Conservation (phyloP, 2,329 filamentous ascomycete species). For the Lachnellula suecica region DNA sequence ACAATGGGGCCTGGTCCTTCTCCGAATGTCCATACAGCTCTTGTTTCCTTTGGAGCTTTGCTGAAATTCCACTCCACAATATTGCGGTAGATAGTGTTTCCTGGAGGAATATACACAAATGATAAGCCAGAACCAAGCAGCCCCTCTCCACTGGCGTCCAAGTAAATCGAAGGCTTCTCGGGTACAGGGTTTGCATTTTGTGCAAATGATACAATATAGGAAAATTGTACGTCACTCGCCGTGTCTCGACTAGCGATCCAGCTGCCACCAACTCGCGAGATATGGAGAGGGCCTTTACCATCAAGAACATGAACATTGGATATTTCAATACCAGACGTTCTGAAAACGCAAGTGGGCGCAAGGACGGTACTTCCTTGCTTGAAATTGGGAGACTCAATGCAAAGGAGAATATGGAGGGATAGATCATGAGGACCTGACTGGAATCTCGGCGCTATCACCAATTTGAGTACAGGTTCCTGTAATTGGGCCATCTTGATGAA, state of each 20-base stretch:
- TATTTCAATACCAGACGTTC: background rate
- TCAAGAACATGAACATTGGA: background rate
- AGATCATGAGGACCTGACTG: too few relatives aligned
- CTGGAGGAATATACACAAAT: slow-evolving; percentile 10
- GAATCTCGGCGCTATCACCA: too few relatives aligned
- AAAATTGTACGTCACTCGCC: background rate
- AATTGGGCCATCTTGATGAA: too few relatives aligned
- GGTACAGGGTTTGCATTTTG: background rate
- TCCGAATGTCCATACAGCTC: slow-evolving; percentile 27
- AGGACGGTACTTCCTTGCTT: background rate
- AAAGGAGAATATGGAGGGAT: background rate
- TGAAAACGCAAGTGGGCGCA: background rate
- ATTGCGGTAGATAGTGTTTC: slow-evolving; percentile 7
- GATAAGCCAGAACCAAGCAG: slow-evolving; percentile 17
- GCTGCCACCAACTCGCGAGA: background rate
- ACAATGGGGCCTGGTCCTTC: slow-evolving; percentile 22
- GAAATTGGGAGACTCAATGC: background rate
- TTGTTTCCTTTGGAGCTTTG: slow-evolving; percentile 15
- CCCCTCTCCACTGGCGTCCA: slow-evolving; percentile 9
- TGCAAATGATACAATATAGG: background rate
- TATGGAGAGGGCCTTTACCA: background rate
- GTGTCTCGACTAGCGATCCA: background rate
- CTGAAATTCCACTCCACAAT: slow-evolving; percentile 23
- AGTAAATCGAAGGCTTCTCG: background rate
- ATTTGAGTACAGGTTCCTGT: too few relatives aligned